Conservation (phyloP, 2,329 filamentous ascomycete genomes). For the Nigrospora sphaerica region DNA sequence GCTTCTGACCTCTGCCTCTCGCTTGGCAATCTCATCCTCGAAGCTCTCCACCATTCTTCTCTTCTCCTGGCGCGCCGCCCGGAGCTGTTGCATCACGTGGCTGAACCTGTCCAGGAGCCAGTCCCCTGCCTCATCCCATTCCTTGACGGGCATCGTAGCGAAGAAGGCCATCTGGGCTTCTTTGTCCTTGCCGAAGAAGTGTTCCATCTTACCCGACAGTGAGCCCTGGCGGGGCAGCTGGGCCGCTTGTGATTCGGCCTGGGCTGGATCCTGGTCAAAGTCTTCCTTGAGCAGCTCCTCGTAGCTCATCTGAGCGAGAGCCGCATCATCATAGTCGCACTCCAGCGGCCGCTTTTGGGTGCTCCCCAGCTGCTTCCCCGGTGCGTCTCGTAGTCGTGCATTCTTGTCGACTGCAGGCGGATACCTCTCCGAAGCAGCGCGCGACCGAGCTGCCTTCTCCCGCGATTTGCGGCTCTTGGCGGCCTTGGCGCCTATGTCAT, state of each 20-base stretch:
- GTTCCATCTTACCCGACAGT: constrained; percentile 39
- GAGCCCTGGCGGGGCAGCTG: constrained; percentile 28
- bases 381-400: no score
- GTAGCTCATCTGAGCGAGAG: constrained; percentile 47
- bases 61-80: constrained; percentile 40
- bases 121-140: constrained; percentile 54
- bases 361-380: neutral
- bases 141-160: constrained; percentile 42
- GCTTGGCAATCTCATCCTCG: constrained; percentile 46
- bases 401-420: neutral
- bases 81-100: constrained; percentile 39
- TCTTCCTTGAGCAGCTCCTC: constrained; percentile 40
- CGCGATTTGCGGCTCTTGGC: constrained; percentile 1
- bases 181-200: constrained; percentile 35
- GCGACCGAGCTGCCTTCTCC: neutral
- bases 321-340: constrained; percentile 50
- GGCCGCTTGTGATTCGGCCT: constrained; percentile 28
- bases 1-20: constrained; percentile 46
- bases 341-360: constrained; percentile 20
- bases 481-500: constrained; percentile 8
- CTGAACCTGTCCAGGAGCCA: constrained; percentile 52
- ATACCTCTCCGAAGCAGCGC: no score
- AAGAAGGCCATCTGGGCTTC: constrained; percentile 41
- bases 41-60: constrained; percentile 41
- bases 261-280: constrained; percentile 51